Base-by-base conservation (phyloP, 768 basidiomycete genomes). In the Clitopilus passeckerianus region DNA sequence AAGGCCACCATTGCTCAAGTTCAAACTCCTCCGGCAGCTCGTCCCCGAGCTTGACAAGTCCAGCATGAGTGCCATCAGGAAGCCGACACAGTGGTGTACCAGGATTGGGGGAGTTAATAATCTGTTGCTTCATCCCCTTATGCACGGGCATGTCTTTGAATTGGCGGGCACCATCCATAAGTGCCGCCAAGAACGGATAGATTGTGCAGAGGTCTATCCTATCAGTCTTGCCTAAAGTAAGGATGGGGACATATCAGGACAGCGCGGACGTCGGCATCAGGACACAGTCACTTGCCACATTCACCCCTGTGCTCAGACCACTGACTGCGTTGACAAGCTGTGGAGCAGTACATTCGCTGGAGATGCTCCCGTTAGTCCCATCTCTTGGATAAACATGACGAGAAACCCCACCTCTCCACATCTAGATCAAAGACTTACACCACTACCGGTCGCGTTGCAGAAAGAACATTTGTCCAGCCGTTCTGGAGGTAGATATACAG, bases 1-100 rank as follows among this genome's bases (percentile, higher is more conserved):
- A 55, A 0, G 70, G 71, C 67, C 70, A 74, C 73, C 71, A 74
- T 5, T 18, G 8, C 18, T 46, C 44, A 6, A 20, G n/a, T 7
- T 9, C 8, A 46, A 10, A 46, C 9, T 10, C 15, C 15, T 15
- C 18, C 6, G 44, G 44, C 10, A 46, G 44, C 18, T 46, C 44
- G 8, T 46, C 44, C 10, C 44, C 44, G 8, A 46, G n/a, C 7
- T 9, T n/a, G 9, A 46, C 44, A n/a, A 46, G 44, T 20, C 18
- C 7, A 10, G 44, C 44, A 9, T 46, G 6, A 18, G 44, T 9
- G 8, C 44, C 44, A 18, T 46, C 44, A 20, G 9, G n/a, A 20
- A 46, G 44, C 6, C 10, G 8, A 18, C 7, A 9, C 6, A 20
- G 12, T 9, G 44, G 44, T 10, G 44, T 18, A 20, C n/a, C 44